Evolutionary conservation across 1,284 basidiomycete genomes (phyloP).

Genomic region (Bjerkandera adusta): DNA sequence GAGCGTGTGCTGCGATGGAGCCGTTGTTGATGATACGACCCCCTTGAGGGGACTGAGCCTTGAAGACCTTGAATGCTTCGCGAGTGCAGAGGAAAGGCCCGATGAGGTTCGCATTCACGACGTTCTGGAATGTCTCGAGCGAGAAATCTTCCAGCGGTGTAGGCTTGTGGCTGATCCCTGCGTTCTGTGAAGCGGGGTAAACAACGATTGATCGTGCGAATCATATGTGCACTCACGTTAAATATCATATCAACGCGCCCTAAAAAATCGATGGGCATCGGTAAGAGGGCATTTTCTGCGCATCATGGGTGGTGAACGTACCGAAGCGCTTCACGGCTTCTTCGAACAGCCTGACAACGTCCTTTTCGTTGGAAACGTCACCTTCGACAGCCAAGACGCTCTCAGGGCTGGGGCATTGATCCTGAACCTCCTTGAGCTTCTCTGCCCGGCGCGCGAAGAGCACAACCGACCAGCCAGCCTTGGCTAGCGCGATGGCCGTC

Average conservation of each 20-base stretch:
- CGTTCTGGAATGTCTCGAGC: conserved; percentile 57
- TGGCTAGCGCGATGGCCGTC: conserved; percentile 46
- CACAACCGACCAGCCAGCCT: conserved; percentile 43
- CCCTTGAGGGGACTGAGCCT: conserved; percentile 67
- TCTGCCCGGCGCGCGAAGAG: conserved; percentile 51
- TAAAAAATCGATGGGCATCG: conserved; percentile 25
- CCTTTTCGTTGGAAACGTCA: conserved; percentile 60
- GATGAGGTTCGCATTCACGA: conserved; percentile 70
- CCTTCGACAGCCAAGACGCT: conserved; percentile 47
- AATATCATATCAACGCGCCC: conserved; percentile 77
- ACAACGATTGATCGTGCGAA: conserved; percentile 6
- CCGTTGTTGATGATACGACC: conserved; percentile 88
- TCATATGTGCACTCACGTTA: conserved; percentile 50
- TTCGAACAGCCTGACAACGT: conserved; percentile 60
- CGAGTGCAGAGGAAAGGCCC: conserved; percentile 76
- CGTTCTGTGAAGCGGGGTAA: conserved; percentile 44
- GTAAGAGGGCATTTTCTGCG: neutral
- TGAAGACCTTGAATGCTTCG: conserved; percentile 76
- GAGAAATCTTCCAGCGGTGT: conserved; percentile 64
- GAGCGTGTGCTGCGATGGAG: conserved; percentile 72
- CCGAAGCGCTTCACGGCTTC: conserved; percentile 57
- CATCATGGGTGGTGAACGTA: too few species aligned
- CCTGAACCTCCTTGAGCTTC: conserved; percentile 58
- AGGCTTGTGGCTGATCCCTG: conserved; percentile 53
- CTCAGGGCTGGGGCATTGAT: conserved; percentile 41